Evolutionary conservation across 176 grass and related monocot species (phyloP), one percentile per base, ranked within the genome.

Genomic region (Oryza brachyantha): DNA sequence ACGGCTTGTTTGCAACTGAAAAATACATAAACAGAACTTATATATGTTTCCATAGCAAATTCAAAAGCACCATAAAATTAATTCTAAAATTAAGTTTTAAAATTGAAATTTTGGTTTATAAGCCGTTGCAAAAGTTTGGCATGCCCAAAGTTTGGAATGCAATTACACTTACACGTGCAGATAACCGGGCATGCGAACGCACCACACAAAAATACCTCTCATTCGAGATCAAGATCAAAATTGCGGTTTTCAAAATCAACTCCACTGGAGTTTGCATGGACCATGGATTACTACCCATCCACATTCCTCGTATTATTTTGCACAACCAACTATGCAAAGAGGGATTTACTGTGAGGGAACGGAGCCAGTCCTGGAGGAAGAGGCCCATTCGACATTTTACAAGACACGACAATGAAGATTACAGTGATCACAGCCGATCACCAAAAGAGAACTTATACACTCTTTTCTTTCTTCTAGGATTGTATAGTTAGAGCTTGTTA

Each of bases 401-500:
- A 83, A 35, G 42, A 89, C 71, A 73, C 17, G 16, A 60, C 66
- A 85, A 66, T 81, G 50, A 85, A 67, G 39, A 81, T 81, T 74
- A 76, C 66, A 68, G 80, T 52, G 77, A 87, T 81, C 78, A 79
- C 68, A 75, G 50, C 61, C 79, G 70, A 84, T 81, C 76, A 88
- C 88, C 83, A 88, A 73, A 84, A 88, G 45, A 84, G 28, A 87
- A 60, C 78, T 86, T 86, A 83, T 65, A 91, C 82, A 88, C 72
- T 46, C 32, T 86, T 83, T 80, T 81, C 50, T 57, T 63, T 40
- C 67, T 79, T 84, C 74, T 80, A 85, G 77, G 69, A 80, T 41
- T 41, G 81, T 87, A 87, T 84, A 80, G 80, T 86, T 86, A 86
- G 80, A 87, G 70, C 75, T 80, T 84, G 84, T 86, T 86, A 87